Evolutionary conservation across 768 basidiomycete genomes (phyloP).

Genomic region (Phaeotremella skinneri): DNA sequence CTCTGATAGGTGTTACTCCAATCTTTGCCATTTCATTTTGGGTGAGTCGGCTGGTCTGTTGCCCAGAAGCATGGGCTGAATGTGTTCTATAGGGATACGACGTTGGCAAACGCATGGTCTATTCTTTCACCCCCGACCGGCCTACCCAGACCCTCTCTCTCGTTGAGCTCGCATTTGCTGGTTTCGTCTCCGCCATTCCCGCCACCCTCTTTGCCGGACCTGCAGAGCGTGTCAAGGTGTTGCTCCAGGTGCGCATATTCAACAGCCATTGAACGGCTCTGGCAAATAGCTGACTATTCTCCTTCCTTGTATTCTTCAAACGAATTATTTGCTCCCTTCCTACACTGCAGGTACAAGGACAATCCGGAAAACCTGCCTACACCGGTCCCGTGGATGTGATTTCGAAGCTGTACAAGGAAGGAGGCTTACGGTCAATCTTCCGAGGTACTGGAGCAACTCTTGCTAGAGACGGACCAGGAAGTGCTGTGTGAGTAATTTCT

Average conservation of each 20-base stretch:
- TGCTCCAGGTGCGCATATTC: slow-evolving; percentile 67
- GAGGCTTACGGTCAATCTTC: slow-evolving; percentile 85
- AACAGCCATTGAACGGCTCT: no score
- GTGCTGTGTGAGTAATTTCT: slow-evolving; percentile 71
- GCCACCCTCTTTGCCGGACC: slow-evolving; percentile 90
- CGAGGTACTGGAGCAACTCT: slow-evolving; percentile 91
- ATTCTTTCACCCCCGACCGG: slow-evolving; percentile 73
- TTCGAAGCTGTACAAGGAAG: slow-evolving; percentile 85
- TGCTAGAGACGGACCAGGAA: slow-evolving; percentile 91
- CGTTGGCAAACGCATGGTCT: slow-evolving; percentile 81
- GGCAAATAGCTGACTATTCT: no score
- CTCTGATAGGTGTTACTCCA: slow-evolving; percentile 89
- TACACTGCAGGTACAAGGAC: slow-evolving; percentile 72
- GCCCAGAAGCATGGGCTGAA: not conserved
- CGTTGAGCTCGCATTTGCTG: slow-evolving; percentile 81
- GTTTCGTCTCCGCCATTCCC: slow-evolving; percentile 90
- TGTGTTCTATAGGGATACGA: slow-evolving; percentile 72
- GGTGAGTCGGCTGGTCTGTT: slow-evolving; percentile 57
- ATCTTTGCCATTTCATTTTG: slow-evolving; percentile 98
- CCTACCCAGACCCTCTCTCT: slow-evolving; percentile 63
- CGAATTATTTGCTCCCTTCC: slow-evolving; percentile 29
- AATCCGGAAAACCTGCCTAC: slow-evolving; percentile 65
- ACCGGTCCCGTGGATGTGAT: slow-evolving; percentile 90
- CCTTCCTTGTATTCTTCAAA: no score
- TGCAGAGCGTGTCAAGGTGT: slow-evolving; percentile 92